Conservation (phyloP, 768 basidiomycete genomes). For the Lentinula edodes region DNA sequence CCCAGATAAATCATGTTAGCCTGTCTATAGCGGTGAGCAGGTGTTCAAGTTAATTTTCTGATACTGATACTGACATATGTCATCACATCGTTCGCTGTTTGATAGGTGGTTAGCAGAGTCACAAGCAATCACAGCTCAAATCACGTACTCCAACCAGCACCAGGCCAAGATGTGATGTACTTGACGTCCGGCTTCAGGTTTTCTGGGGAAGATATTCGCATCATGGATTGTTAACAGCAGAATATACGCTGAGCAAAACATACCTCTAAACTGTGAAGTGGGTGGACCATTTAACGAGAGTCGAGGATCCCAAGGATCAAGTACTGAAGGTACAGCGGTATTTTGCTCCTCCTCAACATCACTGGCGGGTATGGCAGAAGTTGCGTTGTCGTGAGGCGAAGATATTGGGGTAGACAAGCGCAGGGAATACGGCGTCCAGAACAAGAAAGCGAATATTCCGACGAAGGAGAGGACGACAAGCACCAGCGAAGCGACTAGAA, state of each 20-base stretch:
- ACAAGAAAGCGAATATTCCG: neutral
- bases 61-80: constrained; percentile 43
- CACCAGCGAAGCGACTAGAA: neutral
- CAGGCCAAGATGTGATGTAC: constrained; percentile 71
- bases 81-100: constrained; percentile 71
- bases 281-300: constrained; percentile 38
- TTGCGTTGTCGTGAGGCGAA: neutral
- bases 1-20: constrained; percentile 55
- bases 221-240: neutral
- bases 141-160: constrained; percentile 71
- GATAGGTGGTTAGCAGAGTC: constrained; percentile 7
- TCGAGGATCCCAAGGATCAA: constrained; percentile 12
- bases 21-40: constrained; percentile 9
- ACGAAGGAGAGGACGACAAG: neutral
- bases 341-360: neutral
- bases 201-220: constrained; percentile 29
- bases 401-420: neutral
- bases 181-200: constrained; percentile 55
- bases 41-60: neutral
- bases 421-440: constrained; percentile 4
- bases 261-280: constrained; percentile 54
- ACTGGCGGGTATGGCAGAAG: neutral
- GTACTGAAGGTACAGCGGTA: neutral
- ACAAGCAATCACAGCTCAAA: neutral
- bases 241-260: neutral